Evolutionary conservation across 1,139 yeast species (phyloP).

Genomic region (Suhomyces atakaporum): DNA sequence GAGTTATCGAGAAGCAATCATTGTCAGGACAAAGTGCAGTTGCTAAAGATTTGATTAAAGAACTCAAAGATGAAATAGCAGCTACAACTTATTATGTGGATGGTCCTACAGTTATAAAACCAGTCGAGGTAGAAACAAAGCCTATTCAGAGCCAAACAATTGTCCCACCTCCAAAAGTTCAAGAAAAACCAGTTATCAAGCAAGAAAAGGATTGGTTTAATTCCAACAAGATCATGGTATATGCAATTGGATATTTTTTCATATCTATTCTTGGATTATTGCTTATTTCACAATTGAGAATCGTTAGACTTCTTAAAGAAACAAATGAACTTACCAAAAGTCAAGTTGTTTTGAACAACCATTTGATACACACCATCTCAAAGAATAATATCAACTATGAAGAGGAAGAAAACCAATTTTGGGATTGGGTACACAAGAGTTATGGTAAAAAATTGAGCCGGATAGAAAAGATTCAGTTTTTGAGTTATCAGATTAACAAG

Average conservation of each 20-base stretch:
- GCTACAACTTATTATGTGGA: constrained; percentile 24
- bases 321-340: constrained; percentile 28
- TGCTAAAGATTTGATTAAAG: constrained; percentile 33
- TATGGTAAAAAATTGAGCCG: constrained; percentile 23
- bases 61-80: constrained; percentile 33
- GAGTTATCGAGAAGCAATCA: constrained; percentile 54
- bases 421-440: constrained; percentile 28
- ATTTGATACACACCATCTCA: constrained; percentile 17
- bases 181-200: constrained; percentile 1
- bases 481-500: constrained; percentile 21
- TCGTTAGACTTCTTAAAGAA: constrained; percentile 23
- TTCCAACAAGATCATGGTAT: constrained; percentile 7
- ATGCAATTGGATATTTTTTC: constrained; percentile 17
- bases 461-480: constrained; percentile 27
- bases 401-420: constrained; percentile 17
- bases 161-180: neutral
- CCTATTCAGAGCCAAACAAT: neutral
- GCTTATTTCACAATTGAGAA: constrained; percentile 26
- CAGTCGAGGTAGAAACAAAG: constrained; percentile 3
- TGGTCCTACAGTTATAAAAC: constrained; percentile 20
- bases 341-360: constrained; percentile 29
- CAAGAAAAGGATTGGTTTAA: constrained; percentile 7
- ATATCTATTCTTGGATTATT: constrained; percentile 25
- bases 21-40: constrained; percentile 49
- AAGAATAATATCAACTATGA: constrained; percentile 3